A percentile compares a stretch with the other conserved stretches of the same genome.
Evolutionary conservation across 73 alveolate genomes (phyloP).

Genomic region (Stentor roeselii): DNA sequence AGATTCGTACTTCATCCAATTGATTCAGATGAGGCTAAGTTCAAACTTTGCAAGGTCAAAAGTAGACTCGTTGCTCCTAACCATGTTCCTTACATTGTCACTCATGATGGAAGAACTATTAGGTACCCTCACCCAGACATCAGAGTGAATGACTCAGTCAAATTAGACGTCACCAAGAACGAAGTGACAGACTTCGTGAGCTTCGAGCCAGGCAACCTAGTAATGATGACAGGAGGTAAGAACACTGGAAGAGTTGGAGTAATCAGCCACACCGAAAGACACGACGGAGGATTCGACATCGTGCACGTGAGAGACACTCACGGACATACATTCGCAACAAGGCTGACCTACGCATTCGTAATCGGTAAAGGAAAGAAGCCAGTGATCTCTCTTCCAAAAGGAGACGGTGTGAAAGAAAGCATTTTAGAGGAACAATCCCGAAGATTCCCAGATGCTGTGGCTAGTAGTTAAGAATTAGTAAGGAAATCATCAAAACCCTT

Average conservation of each 20-base stretch:
- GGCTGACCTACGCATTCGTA: conserved; percentile 89
- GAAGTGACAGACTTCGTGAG: conserved; percentile 82
- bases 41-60: conserved; percentile 96
- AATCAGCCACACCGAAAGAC: conserved; percentile 92
- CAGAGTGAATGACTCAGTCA: conserved; percentile 83
- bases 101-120: conserved; percentile 98
- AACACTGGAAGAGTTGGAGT: conserved; percentile 95
- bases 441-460: conserved; percentile 14
- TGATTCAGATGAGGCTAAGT: conserved; percentile 85
- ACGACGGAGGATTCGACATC: conserved; percentile 93
- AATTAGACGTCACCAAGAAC: conserved; percentile 71
- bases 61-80: conserved; percentile 90
- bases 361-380: conserved; percentile 95
- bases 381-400: conserved; percentile 80
- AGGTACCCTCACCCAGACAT: conserved; percentile 98
- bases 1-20: conserved; percentile 86
- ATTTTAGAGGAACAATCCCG: conserved; percentile 24
- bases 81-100: conserved; percentile 95
- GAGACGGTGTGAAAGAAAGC: conserved; percentile 62
- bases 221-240: conserved; percentile 79
- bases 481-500: no score
- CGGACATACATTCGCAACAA: conserved; percentile 94
- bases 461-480: no score
- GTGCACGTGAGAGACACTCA: conserved; percentile 87
- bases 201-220: conserved; percentile 86